Base-by-base conservation (phyloP, 108 stramenopile genomes). In the Phaeodactylum tricornutum region DNA sequence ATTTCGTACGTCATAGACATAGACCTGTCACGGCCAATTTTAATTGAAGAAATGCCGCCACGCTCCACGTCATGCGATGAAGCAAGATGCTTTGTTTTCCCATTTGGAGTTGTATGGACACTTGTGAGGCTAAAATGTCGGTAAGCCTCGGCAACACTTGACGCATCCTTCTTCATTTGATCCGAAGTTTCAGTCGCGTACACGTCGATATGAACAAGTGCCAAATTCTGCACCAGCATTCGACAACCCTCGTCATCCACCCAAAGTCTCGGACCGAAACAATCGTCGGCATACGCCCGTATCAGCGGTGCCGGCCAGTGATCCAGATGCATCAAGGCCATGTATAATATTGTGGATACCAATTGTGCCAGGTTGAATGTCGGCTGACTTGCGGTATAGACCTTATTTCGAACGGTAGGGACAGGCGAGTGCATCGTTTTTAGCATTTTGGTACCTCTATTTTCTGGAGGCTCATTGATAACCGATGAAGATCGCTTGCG, bases 251-350 rank as follows among this genome's bases (percentile, higher is more conserved):
- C 62, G 27, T 78, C 50, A 34, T 81, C 84, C 22, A 86, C 79
- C 84, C 84, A 86, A 29, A 50, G 43, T 31, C 84, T 37, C 21
- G 71, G 57, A n/a, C 79, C 84, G 50, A 81, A 86, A 26, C 72
- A 70, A 57, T 86, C 84, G 32, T 74, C 79, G 1, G 72, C 76
- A 41, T 74, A 86, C 7, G 66, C 79, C 53, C 61, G 59, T 14
- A 86, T 49, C 12, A 86, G 23, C 17, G 66, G 51, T 8, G 62
- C 63, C 32, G 84, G 84, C 84, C 84, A 86, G 39, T 86, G 77
- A 55, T 81, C 75, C 5, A 81, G 27, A 36, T 78, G 66, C 30
- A 64, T 64, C 17, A 86, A 64, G 2, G 64, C 41, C 16, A 64
- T 35, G 39, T 67, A 76, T 16, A 86, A 48, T 4, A 81, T 65